Evolutionary conservation across 306 rosid genomes (phyloP), one percentile per base, ranked within the genome.

Genomic region (Amphicarpaea edgeworthii): DNA sequence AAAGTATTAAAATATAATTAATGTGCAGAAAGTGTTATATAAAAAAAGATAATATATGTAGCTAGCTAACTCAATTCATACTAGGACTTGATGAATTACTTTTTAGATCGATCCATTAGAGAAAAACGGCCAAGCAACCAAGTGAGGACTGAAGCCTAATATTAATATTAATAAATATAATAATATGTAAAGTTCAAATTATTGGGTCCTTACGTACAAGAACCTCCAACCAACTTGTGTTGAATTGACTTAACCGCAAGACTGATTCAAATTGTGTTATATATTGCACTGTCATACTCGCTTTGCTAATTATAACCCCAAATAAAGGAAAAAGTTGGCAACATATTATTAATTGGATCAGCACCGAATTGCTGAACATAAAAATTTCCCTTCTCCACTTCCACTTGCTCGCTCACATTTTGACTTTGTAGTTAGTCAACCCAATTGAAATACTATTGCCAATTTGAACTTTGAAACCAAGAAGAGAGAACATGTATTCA

Each of bases 401-500:
- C 83, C 43, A 49, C 65, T 80, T 72, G 72, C 67, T 51, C 55
- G 72, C 67, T 51, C 55, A 19, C 76, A 62, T 70, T 70, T 79
- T 83, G 96, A 92, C 94, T 82, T 77, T 73, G 0, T 15, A 0
- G 19, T 26, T 77, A 84, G 97, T 92, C 97, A 90, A 81, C 88
- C 59, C 81, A 55, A 63, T 77, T 75, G 65, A 72, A 78, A 79
- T 8, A 20, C 73, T 55, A 47, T 53, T 53, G 23, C 77, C 19
- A 17, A 14, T 69, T 79, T 61, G 78, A 65, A 59, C 50, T 26
- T 82, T 65, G 73, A 67, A 76, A 12, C 53, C 53, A 23, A 30
- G 17, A 72, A n/a, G 24, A 46, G 21, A 16, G 6, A 58, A 68
- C 32, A 15, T 0, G 11, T 12, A 67, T 65, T 81, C 65, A 78